Base-by-base conservation (phyloP, 441 rosid genomes). In the Codiaeum variegatum region DNA sequence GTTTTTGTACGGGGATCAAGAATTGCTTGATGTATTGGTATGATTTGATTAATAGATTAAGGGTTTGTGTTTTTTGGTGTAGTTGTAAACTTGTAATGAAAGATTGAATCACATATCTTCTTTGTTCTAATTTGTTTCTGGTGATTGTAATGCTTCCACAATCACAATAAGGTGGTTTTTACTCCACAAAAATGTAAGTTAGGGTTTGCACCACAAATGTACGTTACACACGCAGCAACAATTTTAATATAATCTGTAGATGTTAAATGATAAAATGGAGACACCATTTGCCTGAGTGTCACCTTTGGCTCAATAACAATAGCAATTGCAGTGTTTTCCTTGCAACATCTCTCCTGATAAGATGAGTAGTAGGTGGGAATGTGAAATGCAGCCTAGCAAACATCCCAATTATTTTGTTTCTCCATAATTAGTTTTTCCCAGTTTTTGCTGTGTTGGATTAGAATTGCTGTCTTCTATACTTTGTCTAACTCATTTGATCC, bases 401-500 rank as follows among this genome's bases (percentile, higher is more conserved):
- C 21, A 72, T 28, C 28, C 21, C 40, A 16, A 32, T 42, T 42
- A 13, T 46, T 55, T 42, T 28, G 13, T 26, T 75, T 32, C 49
- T 18, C 66, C 55, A 6, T 52, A 1, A 16, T 60, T 44, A 42
- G 10, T 12, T 46, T 46, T 46, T 38, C 31, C 36, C 0, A 49
- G 26, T 12, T 36, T 46, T 54, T 21, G 40, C 38, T 55, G 40
- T 69, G 49, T 38, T 63, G n/a, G 19, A 42, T 62, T 29, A 26
- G 29, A 19, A 49, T 67, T 74, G 66, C 16, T 40, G 51, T 68
- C 62, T 23, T 56, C 21, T 77, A 4, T 29, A 38, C 67, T 51
- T 67, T 54, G 18, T 24, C 64, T 81, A 55, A 68, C 23, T 62
- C 54, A 42, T 63, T 51, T 76, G 73, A 10, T 75, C 61, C 60